Base-by-base conservation (phyloP, 2,329 filamentous ascomycete genomes). In the Dothidotthia symphoricarpi region DNA sequence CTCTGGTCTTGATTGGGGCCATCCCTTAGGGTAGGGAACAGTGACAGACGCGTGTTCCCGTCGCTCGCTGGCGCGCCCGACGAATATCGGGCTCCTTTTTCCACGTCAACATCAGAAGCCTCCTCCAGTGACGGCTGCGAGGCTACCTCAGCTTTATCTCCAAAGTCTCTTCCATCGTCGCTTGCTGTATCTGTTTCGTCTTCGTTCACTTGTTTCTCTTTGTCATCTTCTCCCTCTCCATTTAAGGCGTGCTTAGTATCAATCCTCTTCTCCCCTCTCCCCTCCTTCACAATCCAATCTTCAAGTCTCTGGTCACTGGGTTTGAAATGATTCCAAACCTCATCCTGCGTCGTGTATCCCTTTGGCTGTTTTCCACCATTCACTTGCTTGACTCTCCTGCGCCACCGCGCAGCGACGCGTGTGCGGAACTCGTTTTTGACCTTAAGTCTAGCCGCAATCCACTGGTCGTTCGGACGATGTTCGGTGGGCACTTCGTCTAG, bases 401-500 rank as follows among this genome's bases (percentile, higher is more conserved):
- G 68, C 36, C 75, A 46, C 55, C 67, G 70, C 3, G 70, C 69
- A 30, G 63, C 69, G 13, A 78, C 34, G 13, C 80, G 66, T 28
- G 73, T 71, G 17, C 71, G 64, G 45, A 79, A 73, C 49, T 85
- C 78, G 51, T 83, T 73, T 16, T 73, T 71, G 27, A 85, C 78
- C 50, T 72, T 75, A 33, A 84, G 66, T 29, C 76, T 67, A 29
- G 75, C 70, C 0, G 77, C 81, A 24, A 78, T 77, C 69, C 72
- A 82, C 54, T 79, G 79, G 14, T 80, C 70, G 16, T 75, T 66
- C 0, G 81, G 81, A 31, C 71, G 73, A 45, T 80, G 71, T 34
- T 76, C 74, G 12, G 67, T 64, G 12, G 75, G 75, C 19, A 82
- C 58, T 10, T 74, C 60, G 12, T 75, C 69, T 1, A 76, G 56